A percentile compares a stretch with the other conserved stretches of the same genome.
phyloP scores from a whole-genome alignment of 2,329 filamentous ascomycete genomes.

The Penicillium polonicum region DNA sequence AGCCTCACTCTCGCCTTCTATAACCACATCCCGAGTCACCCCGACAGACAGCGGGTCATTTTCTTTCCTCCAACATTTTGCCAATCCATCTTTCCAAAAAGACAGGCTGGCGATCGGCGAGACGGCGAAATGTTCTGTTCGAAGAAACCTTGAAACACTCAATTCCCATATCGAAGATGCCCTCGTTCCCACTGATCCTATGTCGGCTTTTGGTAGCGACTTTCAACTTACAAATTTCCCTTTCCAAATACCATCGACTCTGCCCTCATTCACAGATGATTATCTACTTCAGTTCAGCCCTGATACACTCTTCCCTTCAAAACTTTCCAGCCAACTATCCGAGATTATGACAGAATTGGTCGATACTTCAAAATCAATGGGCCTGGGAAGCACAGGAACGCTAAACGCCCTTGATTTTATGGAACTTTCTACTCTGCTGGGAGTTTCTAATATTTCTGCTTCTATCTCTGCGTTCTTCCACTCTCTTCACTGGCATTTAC shows the following conservation, averaged over 20 bases:
- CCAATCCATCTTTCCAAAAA: slow-evolving; percentile 27
- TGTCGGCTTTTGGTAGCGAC: slow-evolving; percentile 14
- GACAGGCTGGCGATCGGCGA: slow-evolving; percentile 33
- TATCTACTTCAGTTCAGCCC: slow-evolving; percentile 18
- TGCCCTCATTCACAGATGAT: slow-evolving; percentile 13
- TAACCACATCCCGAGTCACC: not conserved
- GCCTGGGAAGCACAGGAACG: not conserved
- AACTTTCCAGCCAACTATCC: slow-evolving; percentile 27
- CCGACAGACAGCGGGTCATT: slow-evolving; percentile 19
- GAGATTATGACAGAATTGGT: slow-evolving; percentile 28
- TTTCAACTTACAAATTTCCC: slow-evolving; percentile 13
- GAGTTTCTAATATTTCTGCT: slow-evolving; percentile 26
- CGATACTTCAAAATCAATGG: slow-evolving; percentile 32
- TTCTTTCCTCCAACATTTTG: slow-evolving; percentile 31
- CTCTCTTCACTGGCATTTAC: slow-evolving; percentile 35
- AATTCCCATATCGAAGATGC: slow-evolving; percentile 31
- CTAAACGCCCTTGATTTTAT: slow-evolving; percentile 15
- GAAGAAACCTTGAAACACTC: slow-evolving; percentile 28
- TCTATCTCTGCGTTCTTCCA: slow-evolving; percentile 34
- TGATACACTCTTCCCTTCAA: slow-evolving; percentile 21
- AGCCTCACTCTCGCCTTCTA: slow-evolving; percentile 8
- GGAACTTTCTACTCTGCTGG: slow-evolving; percentile 25
- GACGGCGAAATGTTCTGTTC: slow-evolving; percentile 30
- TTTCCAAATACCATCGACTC: slow-evolving; percentile 8
- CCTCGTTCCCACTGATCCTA: slow-evolving; percentile 22